Conservation (phyloP, 345 rosid species). For the Brassica juncea region DNA sequence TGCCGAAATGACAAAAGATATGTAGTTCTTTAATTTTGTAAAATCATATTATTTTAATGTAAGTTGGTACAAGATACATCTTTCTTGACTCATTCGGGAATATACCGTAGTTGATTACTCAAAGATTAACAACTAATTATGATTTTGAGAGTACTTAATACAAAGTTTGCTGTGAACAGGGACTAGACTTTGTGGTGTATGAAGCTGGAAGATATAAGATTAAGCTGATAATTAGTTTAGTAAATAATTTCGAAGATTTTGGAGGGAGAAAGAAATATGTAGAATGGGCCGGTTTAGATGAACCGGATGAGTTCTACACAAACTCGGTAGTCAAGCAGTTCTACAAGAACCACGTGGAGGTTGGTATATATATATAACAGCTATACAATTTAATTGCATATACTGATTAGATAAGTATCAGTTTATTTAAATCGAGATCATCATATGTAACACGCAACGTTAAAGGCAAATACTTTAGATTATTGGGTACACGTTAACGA, state of each 20-base stretch:
- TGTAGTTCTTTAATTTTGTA: not conserved
- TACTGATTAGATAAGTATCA: slow-evolving; percentile 14
- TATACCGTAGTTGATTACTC: not conserved
- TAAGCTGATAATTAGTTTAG: slow-evolving; percentile 62
- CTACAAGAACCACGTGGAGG: slow-evolving; percentile 75
- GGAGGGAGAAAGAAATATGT: slow-evolving; percentile 71
- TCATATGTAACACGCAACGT: slow-evolving; percentile 29
- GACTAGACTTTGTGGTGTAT: slow-evolving; percentile 70
- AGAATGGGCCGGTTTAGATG: slow-evolving; percentile 56
- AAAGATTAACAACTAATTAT: not conserved
- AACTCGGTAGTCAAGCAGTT: slow-evolving; percentile 49
- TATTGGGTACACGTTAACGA: slow-evolving; percentile 25
- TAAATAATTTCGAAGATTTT: slow-evolving; percentile 60
- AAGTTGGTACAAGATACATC: slow-evolving; percentile 17
- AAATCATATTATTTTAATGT: not conserved
- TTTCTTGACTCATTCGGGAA: not conserved
- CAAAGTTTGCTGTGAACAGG: slow-evolving; percentile 43
- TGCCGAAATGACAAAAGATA: not conserved
- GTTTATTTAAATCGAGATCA: not conserved
- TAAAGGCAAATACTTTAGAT: not conserved
- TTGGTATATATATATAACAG: slow-evolving; percentile 23
- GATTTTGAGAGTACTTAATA: slow-evolving; percentile 7
- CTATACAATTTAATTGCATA: not conserved
- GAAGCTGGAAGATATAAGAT: slow-evolving; percentile 60
- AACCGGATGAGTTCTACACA: slow-evolving; percentile 68